Conservation (phyloP, 345 rosid genomes). For the Cardamine occulta region DNA sequence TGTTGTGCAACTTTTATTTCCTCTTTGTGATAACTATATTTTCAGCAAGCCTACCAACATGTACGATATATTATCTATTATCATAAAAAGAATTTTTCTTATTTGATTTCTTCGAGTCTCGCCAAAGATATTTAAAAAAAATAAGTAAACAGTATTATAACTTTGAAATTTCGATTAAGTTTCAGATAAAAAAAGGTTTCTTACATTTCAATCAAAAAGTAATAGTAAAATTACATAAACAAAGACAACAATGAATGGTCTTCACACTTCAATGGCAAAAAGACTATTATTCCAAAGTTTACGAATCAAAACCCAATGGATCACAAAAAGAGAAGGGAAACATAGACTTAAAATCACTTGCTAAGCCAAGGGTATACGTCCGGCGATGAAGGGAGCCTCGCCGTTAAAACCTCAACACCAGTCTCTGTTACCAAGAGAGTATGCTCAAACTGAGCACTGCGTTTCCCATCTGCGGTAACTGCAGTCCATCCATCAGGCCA, state of each 20-base stretch:
- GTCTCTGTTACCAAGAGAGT: constrained; percentile 93
- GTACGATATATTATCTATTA: constrained; percentile 16
- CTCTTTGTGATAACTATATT: constrained; percentile 10
- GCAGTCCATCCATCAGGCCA: constrained; percentile 99
- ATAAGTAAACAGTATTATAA: neutral
- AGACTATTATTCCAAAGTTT: constrained; percentile 16
- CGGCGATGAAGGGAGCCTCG: constrained; percentile 81
- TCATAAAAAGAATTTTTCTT: too few species aligned
- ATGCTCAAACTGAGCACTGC: constrained; percentile 99
- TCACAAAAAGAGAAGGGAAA: neutral
- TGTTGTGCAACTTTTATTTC: constrained; percentile 25
- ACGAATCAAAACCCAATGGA: neutral
- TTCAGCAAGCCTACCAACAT: neutral
- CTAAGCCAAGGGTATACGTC: constrained; percentile 76
- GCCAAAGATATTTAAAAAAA: too few species aligned
- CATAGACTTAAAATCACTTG: constrained; percentile 27
- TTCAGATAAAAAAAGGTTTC: constrained; percentile 3
- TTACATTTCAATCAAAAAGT: constrained; percentile 21
- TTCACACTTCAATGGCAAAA: neutral
- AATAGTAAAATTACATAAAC: constrained; percentile 11
- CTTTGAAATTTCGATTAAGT: neutral
- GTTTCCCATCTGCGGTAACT: constrained; percentile 89
- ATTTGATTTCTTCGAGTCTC: too few species aligned
- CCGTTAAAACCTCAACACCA: constrained; percentile 93
- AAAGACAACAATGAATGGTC: constrained; percentile 11